Percentiles rank a stretch among this genome's conserved stretches.
Evolutionary conservation across 2,329 filamentous ascomycete species (phyloP).

Genomic region (Cercospora brassicicola): DNA sequence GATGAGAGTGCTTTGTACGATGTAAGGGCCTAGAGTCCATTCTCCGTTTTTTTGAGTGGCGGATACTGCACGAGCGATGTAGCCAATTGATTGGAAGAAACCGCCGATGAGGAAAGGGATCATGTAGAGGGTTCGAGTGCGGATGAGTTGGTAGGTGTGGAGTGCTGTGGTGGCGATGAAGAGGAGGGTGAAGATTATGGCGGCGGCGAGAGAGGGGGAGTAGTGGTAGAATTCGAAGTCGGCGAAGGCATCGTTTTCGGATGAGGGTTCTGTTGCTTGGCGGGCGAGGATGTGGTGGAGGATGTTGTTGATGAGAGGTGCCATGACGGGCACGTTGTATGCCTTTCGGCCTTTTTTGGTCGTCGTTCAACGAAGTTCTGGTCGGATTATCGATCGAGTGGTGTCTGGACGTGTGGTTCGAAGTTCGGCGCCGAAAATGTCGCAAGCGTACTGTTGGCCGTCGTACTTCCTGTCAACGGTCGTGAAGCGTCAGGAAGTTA

Average conservation of each 20-base stretch:
- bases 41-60: conserved; percentile 45
- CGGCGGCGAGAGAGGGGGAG: conserved; percentile 17
- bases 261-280: background rate
- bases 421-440: background rate
- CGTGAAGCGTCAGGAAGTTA: background rate
- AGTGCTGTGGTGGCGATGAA: conserved; percentile 36
- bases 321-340: background rate
- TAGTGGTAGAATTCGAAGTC: conserved; percentile 21
- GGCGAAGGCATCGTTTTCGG: conserved; percentile 7
- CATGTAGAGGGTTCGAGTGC: conserved; percentile 52
- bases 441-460: background rate
- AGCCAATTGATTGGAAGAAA: conserved; percentile 54
- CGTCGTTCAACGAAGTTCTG: background rate
- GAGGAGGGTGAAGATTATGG: conserved; percentile 36
- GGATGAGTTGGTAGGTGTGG: conserved; percentile 44
- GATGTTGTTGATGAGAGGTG: background rate
- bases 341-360: background rate
- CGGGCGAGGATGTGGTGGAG: background rate
- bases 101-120: conserved; percentile 56
- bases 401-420: background rate
- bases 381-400: background rate
- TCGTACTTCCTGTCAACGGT: background rate
- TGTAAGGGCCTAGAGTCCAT: conserved; percentile 45
- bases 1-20: conserved; percentile 49
- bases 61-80: conserved; percentile 50